Evolutionary conservation across 495 filamentous ascomycete genomes (phyloP), one percentile per base, ranked within the genome.

Genomic region (Xylaria acuta): DNA sequence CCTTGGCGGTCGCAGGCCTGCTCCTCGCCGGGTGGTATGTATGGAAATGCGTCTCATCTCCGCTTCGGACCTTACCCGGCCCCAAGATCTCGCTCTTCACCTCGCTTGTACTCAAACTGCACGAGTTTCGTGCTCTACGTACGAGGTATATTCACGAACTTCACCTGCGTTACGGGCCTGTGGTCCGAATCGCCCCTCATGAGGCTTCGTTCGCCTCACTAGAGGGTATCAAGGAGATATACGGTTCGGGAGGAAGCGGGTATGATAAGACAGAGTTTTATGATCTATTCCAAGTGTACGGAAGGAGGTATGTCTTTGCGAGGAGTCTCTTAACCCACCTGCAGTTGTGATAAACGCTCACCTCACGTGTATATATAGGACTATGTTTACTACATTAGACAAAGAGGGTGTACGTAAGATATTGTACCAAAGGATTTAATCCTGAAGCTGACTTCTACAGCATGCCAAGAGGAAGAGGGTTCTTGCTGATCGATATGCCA

Each of bases 211-310:
- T 92, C 68, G 86, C 86, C 0, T 86, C 85, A 2, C 71, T 86
- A 1, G 80, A 84, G 25, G 89, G 86, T 0, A 82, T 91, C n/a
- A 90, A 88, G 71, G 89, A 91, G 76, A 92, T 92, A 27, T 92
- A 92, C 77, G 83, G 85, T 38, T 88, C 86, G 0, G 88, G 87
- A 1, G 90, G 90, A 0, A 91, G 89, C 73, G 90, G 90, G 9
- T 92, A 90, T 73, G 86, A 91, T 67, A 92, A 92, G 80, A 92
- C 89, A 0, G 88, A 90, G 72, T 90, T 89, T 67, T 92, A 92
- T 79, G 83, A 87, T 51, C 75, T 91, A 12, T 92, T 92, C 74
- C 84, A 81, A 69, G 83, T 90, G 38, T 90, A 87, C 74, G 84
- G 83, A 22, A 82, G 81, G 38, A 88, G 85, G 88, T 86, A 66